Percentiles rank a stretch among this genome's conserved stretches.
These are phyloP conservation scores for Talinum fruticosum DNA, from an alignment of 148 eudicot species.

Conservation along the genomic window DNA sequence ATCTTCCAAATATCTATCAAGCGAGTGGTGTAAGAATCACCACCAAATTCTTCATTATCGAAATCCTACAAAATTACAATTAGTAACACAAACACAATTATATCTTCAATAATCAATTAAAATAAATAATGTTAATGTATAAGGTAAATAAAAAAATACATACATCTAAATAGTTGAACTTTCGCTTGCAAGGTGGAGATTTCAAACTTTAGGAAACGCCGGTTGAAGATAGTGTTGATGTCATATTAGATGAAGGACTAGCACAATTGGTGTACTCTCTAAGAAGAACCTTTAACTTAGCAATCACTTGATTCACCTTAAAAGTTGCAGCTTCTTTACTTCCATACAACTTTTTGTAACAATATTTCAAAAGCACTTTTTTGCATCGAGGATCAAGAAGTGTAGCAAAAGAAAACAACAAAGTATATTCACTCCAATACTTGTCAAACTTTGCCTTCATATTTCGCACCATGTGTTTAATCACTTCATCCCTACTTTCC, in stretches of 20 bases:
- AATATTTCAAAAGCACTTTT: slow-evolving; percentile 1
- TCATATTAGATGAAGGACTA: neutral
- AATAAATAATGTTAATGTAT: too few relatives aligned
- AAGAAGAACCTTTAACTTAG: neutral
- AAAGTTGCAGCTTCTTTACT: neutral
- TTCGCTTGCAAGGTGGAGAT: neutral
- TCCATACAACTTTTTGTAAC: neutral
- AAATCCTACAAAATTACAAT: slow-evolving; percentile 1
- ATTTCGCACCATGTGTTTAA: neutral
- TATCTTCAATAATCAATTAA: too few relatives aligned
- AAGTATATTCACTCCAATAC: slow-evolving; percentile 9
- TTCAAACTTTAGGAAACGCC: too few relatives aligned
- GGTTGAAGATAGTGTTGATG: neutral
- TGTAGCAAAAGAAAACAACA: neutral
- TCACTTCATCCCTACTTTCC: neutral
- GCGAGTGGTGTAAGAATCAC: too few relatives aligned
- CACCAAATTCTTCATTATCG: neutral
- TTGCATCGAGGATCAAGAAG: slow-evolving; percentile 21
- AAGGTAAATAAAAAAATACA: too few relatives aligned
- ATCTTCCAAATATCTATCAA: slow-evolving; percentile 24
- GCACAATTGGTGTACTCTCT: neutral
- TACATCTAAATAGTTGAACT: neutral
- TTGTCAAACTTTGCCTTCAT: neutral
- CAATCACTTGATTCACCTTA: neutral
- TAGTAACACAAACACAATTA: too few relatives aligned